Evolutionary conservation across 306 rosid genomes (phyloP).

Genomic region (Quercus robur): DNA sequence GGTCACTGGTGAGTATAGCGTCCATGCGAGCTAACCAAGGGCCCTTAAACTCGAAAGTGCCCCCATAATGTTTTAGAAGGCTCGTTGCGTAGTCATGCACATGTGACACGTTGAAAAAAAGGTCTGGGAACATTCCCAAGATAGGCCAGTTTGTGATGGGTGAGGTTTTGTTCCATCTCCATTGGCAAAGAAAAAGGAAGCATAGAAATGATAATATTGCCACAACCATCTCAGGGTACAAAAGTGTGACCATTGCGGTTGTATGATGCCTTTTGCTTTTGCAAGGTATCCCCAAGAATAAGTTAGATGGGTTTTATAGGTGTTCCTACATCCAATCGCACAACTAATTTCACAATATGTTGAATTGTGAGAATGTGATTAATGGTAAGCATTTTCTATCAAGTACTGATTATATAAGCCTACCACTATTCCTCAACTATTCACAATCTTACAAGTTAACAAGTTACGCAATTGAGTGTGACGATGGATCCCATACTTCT

Average conservation of each 20-base stretch:
- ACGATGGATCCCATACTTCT: too few relatives aligned
- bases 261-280: background rate
- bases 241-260: background rate
- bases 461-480: too few relatives aligned
- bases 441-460: too few relatives aligned
- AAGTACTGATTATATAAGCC: too few relatives aligned
- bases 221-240: background rate
- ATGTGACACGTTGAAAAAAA: background rate
- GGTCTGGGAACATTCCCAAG: constrained; percentile 7
- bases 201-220: background rate
- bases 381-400: too few relatives aligned
- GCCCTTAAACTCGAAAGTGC: background rate
- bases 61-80: background rate
- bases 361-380: too few relatives aligned
- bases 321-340: too few relatives aligned
- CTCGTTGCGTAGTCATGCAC: background rate
- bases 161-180: background rate
- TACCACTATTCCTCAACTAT: too few relatives aligned
- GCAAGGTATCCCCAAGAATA: too few relatives aligned
- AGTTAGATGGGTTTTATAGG: too few relatives aligned
- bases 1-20: constrained; percentile 21
- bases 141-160: background rate
- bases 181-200: background rate
- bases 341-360: too few relatives aligned
- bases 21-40: constrained; percentile 19